Conservation (phyloP, 1,284 basidiomycete species). For the Stygiomarasmius scandens region DNA sequence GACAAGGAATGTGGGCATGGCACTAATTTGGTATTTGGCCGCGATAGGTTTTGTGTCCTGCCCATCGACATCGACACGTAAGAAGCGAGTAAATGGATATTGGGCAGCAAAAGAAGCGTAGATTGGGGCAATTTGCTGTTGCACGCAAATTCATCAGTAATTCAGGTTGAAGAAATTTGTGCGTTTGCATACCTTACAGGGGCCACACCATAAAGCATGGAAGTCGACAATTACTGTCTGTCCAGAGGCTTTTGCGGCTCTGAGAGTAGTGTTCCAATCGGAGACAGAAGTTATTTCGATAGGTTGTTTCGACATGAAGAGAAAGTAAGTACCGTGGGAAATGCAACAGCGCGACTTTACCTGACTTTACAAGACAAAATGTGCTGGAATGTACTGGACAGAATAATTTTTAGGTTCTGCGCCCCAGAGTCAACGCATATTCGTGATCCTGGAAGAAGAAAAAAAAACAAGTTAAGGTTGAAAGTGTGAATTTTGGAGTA, state of each 20-base stretch:
- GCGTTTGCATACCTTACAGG: constrained; percentile 23
- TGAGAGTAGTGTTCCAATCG: constrained; percentile 26
- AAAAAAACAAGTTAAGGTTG: too few relatives aligned
- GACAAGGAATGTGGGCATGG: constrained; percentile 27
- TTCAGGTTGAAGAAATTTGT: too few relatives aligned
- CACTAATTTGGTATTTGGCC: constrained; percentile 25
- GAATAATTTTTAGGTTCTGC: too few relatives aligned
- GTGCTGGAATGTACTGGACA: neutral
- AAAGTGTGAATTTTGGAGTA: too few relatives aligned
- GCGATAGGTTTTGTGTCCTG: constrained; percentile 22
- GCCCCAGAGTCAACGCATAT: too few relatives aligned
- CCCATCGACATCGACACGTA: constrained; percentile 27
- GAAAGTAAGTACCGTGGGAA: neutral
- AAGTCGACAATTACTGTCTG: constrained; percentile 27
- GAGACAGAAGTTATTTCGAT: constrained; percentile 23
- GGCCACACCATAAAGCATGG: constrained; percentile 27
- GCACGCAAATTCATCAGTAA: neutral
- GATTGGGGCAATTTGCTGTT: constrained; percentile 23
- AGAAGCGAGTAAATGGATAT: constrained; percentile 23
- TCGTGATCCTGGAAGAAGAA: too few relatives aligned
- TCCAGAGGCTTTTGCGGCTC: constrained; percentile 19
- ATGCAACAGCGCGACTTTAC: neutral
- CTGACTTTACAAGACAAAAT: too few relatives aligned
- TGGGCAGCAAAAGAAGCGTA: constrained; percentile 21
- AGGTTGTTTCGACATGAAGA: constrained; percentile 4